These are phyloP conservation scores for Rhododendron williamsianum DNA, from an alignment of 148 eudicot genomes.

Conservation along the genomic window DNA sequence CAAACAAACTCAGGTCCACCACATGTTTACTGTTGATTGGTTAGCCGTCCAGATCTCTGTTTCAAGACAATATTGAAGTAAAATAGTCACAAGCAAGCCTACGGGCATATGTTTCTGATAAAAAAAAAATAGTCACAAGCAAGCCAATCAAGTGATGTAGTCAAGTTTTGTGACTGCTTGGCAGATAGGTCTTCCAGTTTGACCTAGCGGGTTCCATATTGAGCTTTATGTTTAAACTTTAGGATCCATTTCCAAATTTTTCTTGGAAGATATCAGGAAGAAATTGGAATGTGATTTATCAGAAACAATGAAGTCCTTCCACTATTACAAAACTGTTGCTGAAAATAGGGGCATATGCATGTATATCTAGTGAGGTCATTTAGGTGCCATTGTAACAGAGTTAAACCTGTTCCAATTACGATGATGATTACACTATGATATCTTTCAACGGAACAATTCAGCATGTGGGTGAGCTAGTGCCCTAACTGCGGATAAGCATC, in stretches of 20 bases:
- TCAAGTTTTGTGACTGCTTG: background rate
- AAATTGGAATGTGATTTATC: background rate
- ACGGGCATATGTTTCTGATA: no score
- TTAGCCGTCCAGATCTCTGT: background rate
- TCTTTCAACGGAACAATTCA: constrained; percentile 27
- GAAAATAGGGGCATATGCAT: background rate
- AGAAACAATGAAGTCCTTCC: background rate
- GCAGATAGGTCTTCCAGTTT: no score
- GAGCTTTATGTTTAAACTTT: background rate
- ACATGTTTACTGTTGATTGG: background rate
- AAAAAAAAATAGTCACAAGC: background rate
- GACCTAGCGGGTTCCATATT: background rate
- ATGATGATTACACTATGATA: constrained; percentile 21
- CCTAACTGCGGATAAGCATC: constrained; percentile 25
- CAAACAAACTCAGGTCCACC: background rate
- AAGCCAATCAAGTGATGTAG: background rate
- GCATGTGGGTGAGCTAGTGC: constrained; percentile 15
- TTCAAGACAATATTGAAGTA: background rate
- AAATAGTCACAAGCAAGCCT: no score
- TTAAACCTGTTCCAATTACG: background rate
- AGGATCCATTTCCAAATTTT: background rate
- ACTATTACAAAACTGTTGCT: background rate
- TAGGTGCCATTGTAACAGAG: background rate
- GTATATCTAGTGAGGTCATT: background rate
- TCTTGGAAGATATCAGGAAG: background rate